A percentile compares a stretch with the other conserved stretches of the same genome.
phyloP scores from a whole-genome alignment of 352 stramenopile genomes.

The Phytophthora colocasiae region DNA sequence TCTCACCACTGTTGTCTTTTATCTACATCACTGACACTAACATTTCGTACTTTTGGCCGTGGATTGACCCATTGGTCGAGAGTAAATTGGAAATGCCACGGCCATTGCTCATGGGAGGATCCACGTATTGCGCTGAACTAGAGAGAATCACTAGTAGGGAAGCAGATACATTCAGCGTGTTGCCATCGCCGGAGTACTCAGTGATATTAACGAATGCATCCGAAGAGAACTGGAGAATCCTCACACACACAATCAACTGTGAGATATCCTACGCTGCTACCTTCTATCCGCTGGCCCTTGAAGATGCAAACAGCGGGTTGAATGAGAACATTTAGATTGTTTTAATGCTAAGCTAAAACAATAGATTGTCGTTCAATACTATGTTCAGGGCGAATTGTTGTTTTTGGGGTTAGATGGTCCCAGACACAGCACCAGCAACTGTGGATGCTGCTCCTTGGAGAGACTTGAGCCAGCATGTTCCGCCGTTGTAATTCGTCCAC shows the following conservation, averaged over 20 bases:
- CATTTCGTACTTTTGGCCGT: constrained; percentile 31
- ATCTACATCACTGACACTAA: constrained; percentile 19
- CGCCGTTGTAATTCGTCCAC: constrained; percentile 58
- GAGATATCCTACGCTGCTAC: neutral
- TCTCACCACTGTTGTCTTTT: constrained; percentile 11
- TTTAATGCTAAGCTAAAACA: too few species aligned
- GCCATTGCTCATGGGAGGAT: constrained; percentile 10
- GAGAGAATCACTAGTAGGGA: constrained; percentile 16
- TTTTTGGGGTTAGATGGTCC: constrained; percentile 25
- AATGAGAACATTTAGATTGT: too few species aligned
- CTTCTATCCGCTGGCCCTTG: neutral
- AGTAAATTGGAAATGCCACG: neutral
- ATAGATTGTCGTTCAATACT: neutral
- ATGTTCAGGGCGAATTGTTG: neutral
- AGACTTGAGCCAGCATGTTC: constrained; percentile 70
- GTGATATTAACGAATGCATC: too few species aligned
- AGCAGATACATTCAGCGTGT: neutral
- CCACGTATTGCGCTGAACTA: constrained; percentile 17
- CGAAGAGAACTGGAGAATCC: too few species aligned
- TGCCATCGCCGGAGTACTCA: too few species aligned
- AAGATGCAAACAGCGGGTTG: too few species aligned
- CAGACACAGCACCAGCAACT: constrained; percentile 33
- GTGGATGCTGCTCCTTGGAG: constrained; percentile 15
- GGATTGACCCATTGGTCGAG: constrained; percentile 23
- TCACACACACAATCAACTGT: too few species aligned